Conservation (phyloP, 345 rosid genomes). For the Populus alba region DNA sequence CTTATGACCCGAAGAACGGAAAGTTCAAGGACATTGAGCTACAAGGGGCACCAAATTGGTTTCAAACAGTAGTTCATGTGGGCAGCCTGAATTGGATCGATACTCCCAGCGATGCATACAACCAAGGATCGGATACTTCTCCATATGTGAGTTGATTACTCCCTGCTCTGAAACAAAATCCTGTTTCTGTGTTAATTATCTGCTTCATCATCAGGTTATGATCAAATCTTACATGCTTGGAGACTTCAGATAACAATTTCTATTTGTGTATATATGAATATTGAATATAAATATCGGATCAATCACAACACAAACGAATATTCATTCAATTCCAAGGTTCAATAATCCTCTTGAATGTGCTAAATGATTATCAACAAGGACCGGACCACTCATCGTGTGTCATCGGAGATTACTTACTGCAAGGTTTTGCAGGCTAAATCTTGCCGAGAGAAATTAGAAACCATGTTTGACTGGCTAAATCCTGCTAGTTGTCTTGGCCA, state of each 20-base stretch:
- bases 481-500: too few relatives aligned
- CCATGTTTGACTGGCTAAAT: too few relatives aligned
- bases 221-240: neutral
- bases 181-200: neutral
- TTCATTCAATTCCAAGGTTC: neutral
- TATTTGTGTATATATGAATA: neutral
- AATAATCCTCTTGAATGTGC: neutral
- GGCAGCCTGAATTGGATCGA: constrained; percentile 71
- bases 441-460: too few relatives aligned
- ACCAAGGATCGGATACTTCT: neutral
- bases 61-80: constrained; percentile 62
- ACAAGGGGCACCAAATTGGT: constrained; percentile 70
- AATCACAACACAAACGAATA: neutral
- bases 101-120: constrained; percentile 18
- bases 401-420: too few relatives aligned
- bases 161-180: neutral
- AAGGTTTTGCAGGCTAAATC: too few relatives aligned
- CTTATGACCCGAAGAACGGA: constrained; percentile 59
- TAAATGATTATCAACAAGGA: neutral
- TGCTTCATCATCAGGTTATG: neutral
- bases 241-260: neutral
- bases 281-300: neutral
- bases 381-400: too few relatives aligned
- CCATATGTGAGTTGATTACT: neutral
- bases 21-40: constrained; percentile 58